Conservation (phyloP, 1,284 basidiomycete species). For the Waitea zeae region DNA sequence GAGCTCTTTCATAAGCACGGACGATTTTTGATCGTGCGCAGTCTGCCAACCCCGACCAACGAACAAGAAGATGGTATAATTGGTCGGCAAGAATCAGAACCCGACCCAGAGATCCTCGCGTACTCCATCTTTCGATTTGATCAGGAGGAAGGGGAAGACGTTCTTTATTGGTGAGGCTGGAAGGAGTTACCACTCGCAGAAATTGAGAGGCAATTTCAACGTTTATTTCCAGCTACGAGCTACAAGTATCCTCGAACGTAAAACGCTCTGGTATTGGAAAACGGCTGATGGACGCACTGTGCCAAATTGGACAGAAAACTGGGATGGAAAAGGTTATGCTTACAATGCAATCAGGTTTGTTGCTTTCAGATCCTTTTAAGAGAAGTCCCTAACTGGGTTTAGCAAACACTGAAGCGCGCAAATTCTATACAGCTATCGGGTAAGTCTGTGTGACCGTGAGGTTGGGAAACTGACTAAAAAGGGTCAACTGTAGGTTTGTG, state of each 20-base stretch:
- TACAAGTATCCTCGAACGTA: constrained; percentile 31
- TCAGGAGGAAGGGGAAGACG: constrained; percentile 32
- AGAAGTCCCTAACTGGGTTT: constrained; percentile 1
- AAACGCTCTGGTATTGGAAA: constrained; percentile 41
- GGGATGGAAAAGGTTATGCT: constrained; percentile 51
- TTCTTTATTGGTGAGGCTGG: constrained; percentile 48
- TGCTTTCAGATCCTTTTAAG: neutral
- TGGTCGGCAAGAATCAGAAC: constrained; percentile 6
- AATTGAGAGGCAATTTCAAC: neutral
- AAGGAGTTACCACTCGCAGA: constrained; percentile 6
- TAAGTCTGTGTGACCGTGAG: constrained; percentile 14
- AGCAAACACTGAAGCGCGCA: constrained; percentile 37
- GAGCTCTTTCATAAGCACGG: constrained; percentile 53
- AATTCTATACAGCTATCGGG: constrained; percentile 42
- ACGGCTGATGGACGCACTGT: constrained; percentile 28
- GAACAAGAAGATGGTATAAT: constrained; percentile 7
- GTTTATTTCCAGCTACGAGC: constrained; percentile 53
- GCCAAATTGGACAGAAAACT: constrained; percentile 28
- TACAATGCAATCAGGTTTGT: constrained; percentile 50
- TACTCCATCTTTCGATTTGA: constrained; percentile 62
- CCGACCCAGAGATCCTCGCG: constrained; percentile 19
- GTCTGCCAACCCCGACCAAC: constrained; percentile 14
- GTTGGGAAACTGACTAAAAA: neutral
- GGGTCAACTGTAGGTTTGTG: constrained; percentile 24
- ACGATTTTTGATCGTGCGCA: constrained; percentile 39